Conservation (phyloP, 352 stramenopile genomes). For the Thalassiosira livingstoniorum region DNA sequence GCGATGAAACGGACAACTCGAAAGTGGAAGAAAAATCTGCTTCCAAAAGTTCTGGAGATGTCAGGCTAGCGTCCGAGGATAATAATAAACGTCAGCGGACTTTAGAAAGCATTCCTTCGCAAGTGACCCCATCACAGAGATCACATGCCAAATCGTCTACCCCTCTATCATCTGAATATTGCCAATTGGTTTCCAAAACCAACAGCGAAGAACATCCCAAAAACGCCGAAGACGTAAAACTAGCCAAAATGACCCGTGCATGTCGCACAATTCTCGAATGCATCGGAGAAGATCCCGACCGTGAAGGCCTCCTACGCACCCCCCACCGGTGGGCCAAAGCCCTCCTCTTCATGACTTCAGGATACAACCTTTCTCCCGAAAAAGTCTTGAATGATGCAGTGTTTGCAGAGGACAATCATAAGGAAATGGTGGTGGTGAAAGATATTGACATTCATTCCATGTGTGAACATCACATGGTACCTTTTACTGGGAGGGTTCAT, state of each 20-base stretch:
- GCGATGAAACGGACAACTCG: not conserved
- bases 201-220: constrained; percentile 10
- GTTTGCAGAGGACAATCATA: constrained; percentile 96
- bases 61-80: not conserved
- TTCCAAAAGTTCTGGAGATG: not conserved
- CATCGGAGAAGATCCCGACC: constrained; percentile 93
- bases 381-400: constrained; percentile 92
- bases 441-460: constrained; percentile 99
- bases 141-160: constrained; percentile 32
- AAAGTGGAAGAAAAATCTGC: constrained; percentile 29
- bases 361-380: constrained; percentile 89
- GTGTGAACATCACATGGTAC: constrained; percentile 99
- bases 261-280: constrained; percentile 93
- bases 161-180: constrained; percentile 6
- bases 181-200: constrained; percentile 29
- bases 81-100: not conserved
- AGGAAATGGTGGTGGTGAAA: constrained; percentile 99
- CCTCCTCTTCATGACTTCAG: constrained; percentile 95
- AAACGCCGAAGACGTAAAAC: constrained; percentile 41
- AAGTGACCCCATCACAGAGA: not conserved
- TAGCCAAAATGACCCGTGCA: constrained; percentile 92
- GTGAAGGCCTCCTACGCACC: constrained; percentile 96
- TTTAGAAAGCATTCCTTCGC: not conserved
- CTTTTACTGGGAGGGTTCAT: constrained; percentile 96
- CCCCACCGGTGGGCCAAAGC: constrained; percentile 97